These are phyloP conservation scores for Penicillium manginii DNA, from an alignment of 495 filamentous ascomycete species.

Conservation along the genomic window DNA sequence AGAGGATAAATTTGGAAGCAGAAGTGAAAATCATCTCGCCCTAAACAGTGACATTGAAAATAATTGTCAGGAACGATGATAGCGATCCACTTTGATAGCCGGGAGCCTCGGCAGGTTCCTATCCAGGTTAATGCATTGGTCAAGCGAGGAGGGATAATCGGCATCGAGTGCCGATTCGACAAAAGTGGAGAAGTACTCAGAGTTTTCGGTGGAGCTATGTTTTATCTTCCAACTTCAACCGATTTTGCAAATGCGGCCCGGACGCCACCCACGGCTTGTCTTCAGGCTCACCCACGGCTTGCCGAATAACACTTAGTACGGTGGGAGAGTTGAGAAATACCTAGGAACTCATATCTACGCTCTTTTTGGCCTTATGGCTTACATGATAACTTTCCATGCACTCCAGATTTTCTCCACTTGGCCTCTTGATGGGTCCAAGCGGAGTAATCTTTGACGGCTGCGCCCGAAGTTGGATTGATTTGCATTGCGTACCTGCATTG, in stretches of 20 bases:
- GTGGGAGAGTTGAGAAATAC: background rate
- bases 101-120: constrained; percentile 20
- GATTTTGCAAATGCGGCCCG: constrained; percentile 2
- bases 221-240: background rate
- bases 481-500: background rate
- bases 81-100: constrained; percentile 22
- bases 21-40: constrained; percentile 3
- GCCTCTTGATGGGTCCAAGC: background rate
- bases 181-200: constrained; percentile 7
- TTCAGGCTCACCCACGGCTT: background rate
- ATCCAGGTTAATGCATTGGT: constrained; percentile 7
- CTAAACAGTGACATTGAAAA: constrained; percentile 5
- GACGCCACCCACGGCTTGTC: constrained; percentile 8
- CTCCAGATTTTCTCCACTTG: background rate
- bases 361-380: background rate
- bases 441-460: background rate
- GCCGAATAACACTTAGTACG: background rate
- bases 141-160: background rate
- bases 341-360: background rate
- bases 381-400: background rate
- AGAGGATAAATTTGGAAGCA: background rate
- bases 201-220: constrained; percentile 17
- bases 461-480: background rate
- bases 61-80: constrained; percentile 5
- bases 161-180: constrained; percentile 15